Base-by-base conservation (phyloP, 2,329 filamentous ascomycete genomes). In the Calonectria multiphialidica region DNA sequence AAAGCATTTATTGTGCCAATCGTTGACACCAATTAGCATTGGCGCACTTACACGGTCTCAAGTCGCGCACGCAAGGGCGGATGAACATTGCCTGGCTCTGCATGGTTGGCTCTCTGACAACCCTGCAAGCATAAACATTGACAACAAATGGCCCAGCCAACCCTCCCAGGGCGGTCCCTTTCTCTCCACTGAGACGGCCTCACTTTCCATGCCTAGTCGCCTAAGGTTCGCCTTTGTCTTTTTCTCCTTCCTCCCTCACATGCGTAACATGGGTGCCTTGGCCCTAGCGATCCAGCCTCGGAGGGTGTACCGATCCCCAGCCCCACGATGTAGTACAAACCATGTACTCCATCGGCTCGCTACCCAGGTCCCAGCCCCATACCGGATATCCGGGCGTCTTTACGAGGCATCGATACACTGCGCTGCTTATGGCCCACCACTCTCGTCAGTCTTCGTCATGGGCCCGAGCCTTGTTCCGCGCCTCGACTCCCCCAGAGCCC, bases 321-420 rank as follows among this genome's bases (percentile, higher is more conserved):
- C 59, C 66, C 44, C 53, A 25, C 23, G 66, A 30, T 23, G 33
- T 49, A 37, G 35, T 42, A 8, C 35, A 59, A 13, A 9, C 53
- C 25, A 23, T 35, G 35, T 40, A 37, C 21, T 40, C 33, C 13
- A 33, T 37, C 21, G 21, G 18, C 28, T 50, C 45, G 35, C 35
- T 37, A 37, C 47, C n/a, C 67, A 47, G 12, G n/a, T 23, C 35
- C 59, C 25, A 33, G n/a, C 35, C 28, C 30, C 8, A 53, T 71
- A 66, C 37, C 55, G 63, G 49, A 71, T 71, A 71, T 55, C 63
- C 53, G 63, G 62, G 6, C 37, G 40, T 23, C 50, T 59, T 70
- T 65, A 50, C 68, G 62, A 57, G 30, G 35, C 68, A 45, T 67
- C 25, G 53, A 25, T 61, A 53, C 61, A 70, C 49, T 40, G 30